Evolutionary conservation across 345 rosid species (phyloP).

Genomic region (Pugionium dolabratum): DNA sequence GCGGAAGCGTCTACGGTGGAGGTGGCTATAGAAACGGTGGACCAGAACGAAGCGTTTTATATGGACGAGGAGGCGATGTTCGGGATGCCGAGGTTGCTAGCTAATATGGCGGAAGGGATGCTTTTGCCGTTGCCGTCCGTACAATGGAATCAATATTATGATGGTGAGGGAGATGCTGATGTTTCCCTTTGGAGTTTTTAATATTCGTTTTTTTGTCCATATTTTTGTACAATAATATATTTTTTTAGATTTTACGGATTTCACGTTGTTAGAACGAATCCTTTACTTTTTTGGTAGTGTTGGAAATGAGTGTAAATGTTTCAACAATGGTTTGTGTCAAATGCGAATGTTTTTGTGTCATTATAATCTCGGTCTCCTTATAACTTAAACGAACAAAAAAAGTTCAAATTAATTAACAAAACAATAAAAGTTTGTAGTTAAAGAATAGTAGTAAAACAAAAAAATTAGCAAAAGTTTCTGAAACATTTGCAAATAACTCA

Average conservation of each 20-base stretch:
- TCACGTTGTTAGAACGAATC: neutral
- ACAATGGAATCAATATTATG: constrained; percentile 29
- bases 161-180: constrained; percentile 41
- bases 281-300: neutral
- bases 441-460: too few relatives aligned
- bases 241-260: constrained; percentile 3
- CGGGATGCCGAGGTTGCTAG: constrained; percentile 59
- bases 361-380: constrained; percentile 5
- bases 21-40: neutral
- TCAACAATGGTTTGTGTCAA: neutral
- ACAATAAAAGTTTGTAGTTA: too few relatives aligned
- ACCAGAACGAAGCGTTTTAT: constrained; percentile 36
- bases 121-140: constrained; percentile 60
- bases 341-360: constrained; percentile 15
- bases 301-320: constrained; percentile 2
- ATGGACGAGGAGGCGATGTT: constrained; percentile 65
- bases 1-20: constrained; percentile 1
- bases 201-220: too few relatives aligned
- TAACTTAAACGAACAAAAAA: neutral
- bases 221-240: neutral
- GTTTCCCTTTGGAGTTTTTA: constrained; percentile 61
- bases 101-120: constrained; percentile 76
- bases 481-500: too few relatives aligned
- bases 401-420: neutral
- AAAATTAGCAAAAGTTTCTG: too few relatives aligned